Percentiles rank a stretch among this genome's conserved stretches.
Evolutionary conservation across 257 asterid genomes (phyloP).

Genomic region (Solanum appendiculatum): DNA sequence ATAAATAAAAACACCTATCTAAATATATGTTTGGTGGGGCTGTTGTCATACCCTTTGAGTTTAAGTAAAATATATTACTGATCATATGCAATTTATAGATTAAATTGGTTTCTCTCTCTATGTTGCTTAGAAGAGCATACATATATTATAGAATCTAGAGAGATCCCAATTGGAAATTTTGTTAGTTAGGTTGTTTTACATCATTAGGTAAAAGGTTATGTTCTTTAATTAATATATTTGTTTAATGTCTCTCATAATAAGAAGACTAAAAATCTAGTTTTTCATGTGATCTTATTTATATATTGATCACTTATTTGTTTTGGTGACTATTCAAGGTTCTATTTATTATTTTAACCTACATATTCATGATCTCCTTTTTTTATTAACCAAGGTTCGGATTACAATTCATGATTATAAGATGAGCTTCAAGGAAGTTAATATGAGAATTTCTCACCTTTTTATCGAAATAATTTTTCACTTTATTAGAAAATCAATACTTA

Average conservation of each 20-base stretch:
- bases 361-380: too few relatives aligned
- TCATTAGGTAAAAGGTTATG: conserved; percentile 78
- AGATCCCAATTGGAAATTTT: conserved; percentile 36
- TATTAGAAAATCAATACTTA: too few relatives aligned
- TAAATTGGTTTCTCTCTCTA: neutral
- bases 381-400: too few relatives aligned
- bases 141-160: conserved; percentile 17
- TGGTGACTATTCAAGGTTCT: neutral
- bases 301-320: neutral
- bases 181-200: conserved; percentile 58
- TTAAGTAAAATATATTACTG: conserved; percentile 34
- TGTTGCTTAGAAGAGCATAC: conserved; percentile 43
- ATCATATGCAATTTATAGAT: neutral
- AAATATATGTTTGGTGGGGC: conserved; percentile 41
- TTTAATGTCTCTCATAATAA: too few relatives aligned
- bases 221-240: conserved; percentile 14
- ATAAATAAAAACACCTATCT: conserved; percentile 9
- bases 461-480: too few relatives aligned
- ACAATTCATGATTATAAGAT: too few relatives aligned
- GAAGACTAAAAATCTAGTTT: conserved; percentile 22
- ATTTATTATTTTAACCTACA: neutral
- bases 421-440: neutral
- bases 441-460: too few relatives aligned
- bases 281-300: neutral
- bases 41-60: conserved; percentile 38